Percentiles rank a stretch among this genome's conserved stretches.
Evolutionary conservation across 108 stramenopile genomes (phyloP).

Genomic region (Fistulifera solaris): DNA sequence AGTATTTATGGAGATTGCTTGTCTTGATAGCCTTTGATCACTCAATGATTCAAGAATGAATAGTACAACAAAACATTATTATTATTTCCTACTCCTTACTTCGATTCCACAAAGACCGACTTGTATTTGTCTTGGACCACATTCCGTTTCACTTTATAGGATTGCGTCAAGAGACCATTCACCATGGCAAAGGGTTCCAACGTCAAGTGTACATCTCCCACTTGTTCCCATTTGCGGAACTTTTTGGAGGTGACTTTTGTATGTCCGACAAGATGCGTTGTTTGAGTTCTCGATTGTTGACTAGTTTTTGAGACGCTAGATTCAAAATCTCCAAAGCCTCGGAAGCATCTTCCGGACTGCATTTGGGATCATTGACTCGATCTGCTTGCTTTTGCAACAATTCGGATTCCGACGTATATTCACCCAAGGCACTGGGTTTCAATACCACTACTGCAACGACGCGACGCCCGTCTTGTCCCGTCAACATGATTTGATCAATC

Average conservation of each 20-base stretch:
- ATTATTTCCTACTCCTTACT: neutral
- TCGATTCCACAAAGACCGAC: conserved; percentile 39
- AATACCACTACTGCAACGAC: conserved; percentile 75
- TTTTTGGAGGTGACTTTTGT: conserved; percentile 37
- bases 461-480: conserved; percentile 81
- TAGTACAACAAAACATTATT: neutral
- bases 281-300: conserved; percentile 40
- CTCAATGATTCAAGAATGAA: neutral
- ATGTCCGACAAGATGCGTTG: conserved; percentile 35
- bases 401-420: conserved; percentile 44
- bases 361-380: conserved; percentile 64
- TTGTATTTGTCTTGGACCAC: conserved; percentile 66
- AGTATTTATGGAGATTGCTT: no score
- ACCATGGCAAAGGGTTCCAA: conserved; percentile 92
- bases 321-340: conserved; percentile 41
- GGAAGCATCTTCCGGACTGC: conserved; percentile 48
- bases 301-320: conserved; percentile 38
- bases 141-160: conserved; percentile 90
- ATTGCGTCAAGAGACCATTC: conserved; percentile 90
- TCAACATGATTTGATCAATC: conserved; percentile 91
- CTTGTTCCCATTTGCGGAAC: conserved; percentile 79
- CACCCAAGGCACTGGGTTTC: conserved; percentile 62
- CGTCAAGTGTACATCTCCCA: conserved; percentile 59
- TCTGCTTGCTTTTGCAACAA: conserved; percentile 46
- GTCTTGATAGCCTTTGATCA: no score